Conservation (phyloP, 1,139 yeast genomes). For the Scheffersomyces titani region DNA sequence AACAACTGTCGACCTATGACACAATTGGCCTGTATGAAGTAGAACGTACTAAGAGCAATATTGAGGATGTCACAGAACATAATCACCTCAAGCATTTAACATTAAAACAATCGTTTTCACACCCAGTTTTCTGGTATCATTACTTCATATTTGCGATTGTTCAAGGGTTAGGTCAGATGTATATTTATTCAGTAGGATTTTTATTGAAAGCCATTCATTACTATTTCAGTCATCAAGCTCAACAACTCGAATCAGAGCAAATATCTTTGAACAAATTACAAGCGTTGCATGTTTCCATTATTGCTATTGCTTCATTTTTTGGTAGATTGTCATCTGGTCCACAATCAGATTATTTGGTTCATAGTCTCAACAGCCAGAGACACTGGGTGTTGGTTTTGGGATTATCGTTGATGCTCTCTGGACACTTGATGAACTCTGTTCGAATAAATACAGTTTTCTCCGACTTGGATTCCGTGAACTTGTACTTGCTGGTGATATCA, state of each 20-base stretch:
- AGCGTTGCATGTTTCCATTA: conserved; percentile 70
- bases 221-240: conserved; percentile 23
- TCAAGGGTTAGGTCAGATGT: conserved; percentile 78
- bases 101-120: background rate
- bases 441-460: conserved; percentile 26
- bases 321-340: conserved; percentile 75
- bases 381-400: conserved; percentile 68
- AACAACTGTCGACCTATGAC: background rate
- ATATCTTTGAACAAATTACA: conserved; percentile 46
- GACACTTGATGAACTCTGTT: conserved; percentile 42
- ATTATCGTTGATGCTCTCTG: conserved; percentile 36
- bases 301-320: conserved; percentile 64
- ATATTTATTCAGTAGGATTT: conserved; percentile 74
- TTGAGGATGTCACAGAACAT: background rate
- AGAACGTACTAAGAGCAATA: background rate
- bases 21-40: background rate
- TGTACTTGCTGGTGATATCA: conserved; percentile 52
- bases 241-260: background rate
- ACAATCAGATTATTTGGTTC: conserved; percentile 59
- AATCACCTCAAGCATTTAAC: background rate
- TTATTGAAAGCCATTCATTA: conserved; percentile 55
- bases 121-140: conserved; percentile 45
- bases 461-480: conserved; percentile 26
- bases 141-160: conserved; percentile 58
- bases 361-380: conserved; percentile 55